Evolutionary conservation across 2,329 filamentous ascomycete species (phyloP).

Genomic region (Pseudogymnoascus sp.): DNA sequence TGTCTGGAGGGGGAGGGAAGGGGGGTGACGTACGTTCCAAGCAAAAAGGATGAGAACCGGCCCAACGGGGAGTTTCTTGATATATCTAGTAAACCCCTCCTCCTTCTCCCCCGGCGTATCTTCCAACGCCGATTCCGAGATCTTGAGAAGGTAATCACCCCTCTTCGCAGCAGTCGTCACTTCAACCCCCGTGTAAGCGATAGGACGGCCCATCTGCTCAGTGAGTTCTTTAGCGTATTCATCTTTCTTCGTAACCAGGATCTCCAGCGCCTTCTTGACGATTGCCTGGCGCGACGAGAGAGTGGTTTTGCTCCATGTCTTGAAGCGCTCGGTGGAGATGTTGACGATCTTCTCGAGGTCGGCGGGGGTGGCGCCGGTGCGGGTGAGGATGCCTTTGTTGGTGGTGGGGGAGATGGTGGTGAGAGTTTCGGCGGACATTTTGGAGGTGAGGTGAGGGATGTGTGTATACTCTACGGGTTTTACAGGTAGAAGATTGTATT

Average conservation of each 20-base stretch:
- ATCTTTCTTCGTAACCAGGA: conserved; percentile 65
- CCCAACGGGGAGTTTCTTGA: conserved; percentile 80
- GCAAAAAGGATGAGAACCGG: conserved; percentile 86
- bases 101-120: conserved; percentile 78
- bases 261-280: conserved; percentile 67
- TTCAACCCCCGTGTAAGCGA: conserved; percentile 77
- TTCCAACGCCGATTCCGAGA: conserved; percentile 68
- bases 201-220: conserved; percentile 90
- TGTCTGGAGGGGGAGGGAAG: not conserved
- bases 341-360: conserved; percentile 67
- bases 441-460: conserved; percentile 6
- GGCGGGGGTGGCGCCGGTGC: conserved; percentile 61
- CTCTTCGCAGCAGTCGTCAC: conserved; percentile 77
- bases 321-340: conserved; percentile 66
- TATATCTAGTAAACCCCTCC: conserved; percentile 82
- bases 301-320: conserved; percentile 65
- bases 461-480: not conserved
- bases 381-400: conserved; percentile 73
- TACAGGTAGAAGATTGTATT: not conserved
- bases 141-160: conserved; percentile 76
- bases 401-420: conserved; percentile 86
- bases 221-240: conserved; percentile 78
- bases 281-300: conserved; percentile 71
- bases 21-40: conserved; percentile 69
- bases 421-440: conserved; percentile 56